phyloP scores from a whole-genome alignment of 2,329 filamentous ascomycete species.

The Salinomyces thailandicus region DNA sequence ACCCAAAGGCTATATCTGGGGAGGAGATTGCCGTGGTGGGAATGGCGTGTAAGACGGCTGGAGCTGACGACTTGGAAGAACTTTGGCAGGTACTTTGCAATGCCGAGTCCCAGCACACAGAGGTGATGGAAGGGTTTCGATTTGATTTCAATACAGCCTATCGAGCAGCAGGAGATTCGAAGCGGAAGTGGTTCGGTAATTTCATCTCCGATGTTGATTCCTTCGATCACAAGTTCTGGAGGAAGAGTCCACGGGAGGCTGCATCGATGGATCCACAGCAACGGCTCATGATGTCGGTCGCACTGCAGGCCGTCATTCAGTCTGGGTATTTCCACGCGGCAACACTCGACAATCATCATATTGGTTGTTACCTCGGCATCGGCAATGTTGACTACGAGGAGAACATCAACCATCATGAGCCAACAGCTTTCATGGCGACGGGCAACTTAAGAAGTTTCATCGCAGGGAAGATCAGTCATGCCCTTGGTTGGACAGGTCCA shows the following conservation, averaged over 20 bases:
- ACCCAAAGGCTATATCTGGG: too few relatives aligned
- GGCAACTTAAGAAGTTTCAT: background rate
- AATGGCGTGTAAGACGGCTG: background rate
- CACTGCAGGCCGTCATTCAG: conserved; percentile 24
- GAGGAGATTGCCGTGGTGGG: background rate
- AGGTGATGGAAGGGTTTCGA: background rate
- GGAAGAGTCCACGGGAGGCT: conserved; percentile 13
- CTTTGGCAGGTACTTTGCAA: background rate
- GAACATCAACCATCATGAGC: background rate
- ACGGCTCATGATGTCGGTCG: conserved; percentile 17
- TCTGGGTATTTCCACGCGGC: background rate
- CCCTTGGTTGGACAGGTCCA: background rate
- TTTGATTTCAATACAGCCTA: background rate
- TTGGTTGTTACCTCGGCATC: background rate
- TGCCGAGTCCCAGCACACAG: background rate
- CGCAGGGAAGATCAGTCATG: background rate
- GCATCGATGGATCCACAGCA: conserved; percentile 25
- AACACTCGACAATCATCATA: background rate
- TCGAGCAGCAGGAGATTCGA: background rate
- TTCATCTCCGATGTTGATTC: background rate
- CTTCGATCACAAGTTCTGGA: conserved; percentile 23
- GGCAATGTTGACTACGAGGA: background rate
- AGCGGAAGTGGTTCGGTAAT: background rate
- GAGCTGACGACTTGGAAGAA: background rate
- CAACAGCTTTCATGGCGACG: background rate